Percentiles rank a stretch among this genome's conserved stretches.
Evolutionary conservation across 768 basidiomycete species (phyloP).

Genomic region (Boletales sp.): DNA sequence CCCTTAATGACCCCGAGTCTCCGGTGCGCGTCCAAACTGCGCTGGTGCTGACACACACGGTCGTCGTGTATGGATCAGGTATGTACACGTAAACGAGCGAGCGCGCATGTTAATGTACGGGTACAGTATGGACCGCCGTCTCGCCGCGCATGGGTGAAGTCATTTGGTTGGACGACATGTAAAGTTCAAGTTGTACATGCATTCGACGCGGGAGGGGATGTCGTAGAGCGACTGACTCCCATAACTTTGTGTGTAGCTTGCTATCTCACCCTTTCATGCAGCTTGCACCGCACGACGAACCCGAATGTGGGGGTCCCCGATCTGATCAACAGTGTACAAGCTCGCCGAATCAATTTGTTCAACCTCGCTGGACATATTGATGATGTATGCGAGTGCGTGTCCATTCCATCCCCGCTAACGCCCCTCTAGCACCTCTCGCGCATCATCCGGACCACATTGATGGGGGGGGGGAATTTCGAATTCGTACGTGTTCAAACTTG

Average conservation of each 20-base stretch:
- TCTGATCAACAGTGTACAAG: constrained; percentile 76
- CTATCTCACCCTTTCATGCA: no score
- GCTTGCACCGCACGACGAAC: constrained; percentile 23
- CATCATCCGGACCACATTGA: constrained; percentile 58
- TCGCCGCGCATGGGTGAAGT: constrained; percentile 81
- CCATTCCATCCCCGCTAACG: background rate
- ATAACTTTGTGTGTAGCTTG: no score
- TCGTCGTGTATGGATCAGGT: constrained; percentile 62
- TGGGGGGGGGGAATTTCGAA: constrained; percentile 49
- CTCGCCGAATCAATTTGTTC: constrained; percentile 79
- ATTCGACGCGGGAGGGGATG: constrained; percentile 61
- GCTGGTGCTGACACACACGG: constrained; percentile 74
- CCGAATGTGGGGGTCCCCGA: constrained; percentile 80
- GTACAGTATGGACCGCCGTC: constrained; percentile 62
- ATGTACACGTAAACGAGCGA: background rate
- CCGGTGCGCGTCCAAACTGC: constrained; percentile 85
- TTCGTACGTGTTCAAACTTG: constrained; percentile 58
- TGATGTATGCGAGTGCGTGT: constrained; percentile 48
- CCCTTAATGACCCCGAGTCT: constrained; percentile 73
- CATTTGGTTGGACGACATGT: constrained; percentile 45
- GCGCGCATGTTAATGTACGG: background rate
- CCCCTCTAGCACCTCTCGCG: constrained; percentile 52
- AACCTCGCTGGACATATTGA: constrained; percentile 76
- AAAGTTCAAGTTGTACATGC: constrained; percentile 59
- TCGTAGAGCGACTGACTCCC: no score